These are phyloP conservation scores for Prunus kanzakura DNA, from an alignment of 306 rosid species.

Conservation along the genomic window DNA sequence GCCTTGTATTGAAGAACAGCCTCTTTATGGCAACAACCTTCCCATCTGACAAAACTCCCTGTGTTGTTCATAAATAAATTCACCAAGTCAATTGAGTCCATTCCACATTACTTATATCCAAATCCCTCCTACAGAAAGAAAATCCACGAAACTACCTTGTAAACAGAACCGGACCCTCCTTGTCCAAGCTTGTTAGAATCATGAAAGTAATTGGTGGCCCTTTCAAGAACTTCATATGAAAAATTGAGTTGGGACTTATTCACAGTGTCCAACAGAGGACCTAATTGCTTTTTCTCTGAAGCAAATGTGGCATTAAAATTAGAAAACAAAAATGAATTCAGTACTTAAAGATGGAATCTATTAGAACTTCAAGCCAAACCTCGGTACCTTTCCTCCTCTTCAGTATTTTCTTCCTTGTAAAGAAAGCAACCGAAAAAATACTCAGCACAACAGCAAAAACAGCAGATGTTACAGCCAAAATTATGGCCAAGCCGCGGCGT, in stretches of 20 bases:
- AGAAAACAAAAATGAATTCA: neutral
- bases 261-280: conserved; percentile 43
- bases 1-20: conserved; percentile 54
- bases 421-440: conserved; percentile 38
- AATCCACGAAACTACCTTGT: conserved; percentile 35
- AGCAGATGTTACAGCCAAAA: conserved; percentile 37
- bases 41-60: conserved; percentile 43
- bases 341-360: neutral
- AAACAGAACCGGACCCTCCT: conserved; percentile 85
- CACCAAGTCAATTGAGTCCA: neutral
- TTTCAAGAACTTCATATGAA: conserved; percentile 67
- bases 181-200: conserved; percentile 64
- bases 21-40: conserved; percentile 43
- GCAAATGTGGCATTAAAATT: neutral
- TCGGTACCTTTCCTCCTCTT: conserved; percentile 46
- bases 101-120: neutral
- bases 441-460: conserved; percentile 46
- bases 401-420: conserved; percentile 38
- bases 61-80: neutral
- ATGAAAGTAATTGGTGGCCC: conserved; percentile 61
- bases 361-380: conserved; percentile 1
- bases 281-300: conserved; percentile 59
- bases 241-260: conserved; percentile 54
- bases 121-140: neutral
- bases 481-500: conserved; percentile 20